phyloP scores from a whole-genome alignment of 1,284 basidiomycete species.

The Hypsizygus ulmarius region DNA sequence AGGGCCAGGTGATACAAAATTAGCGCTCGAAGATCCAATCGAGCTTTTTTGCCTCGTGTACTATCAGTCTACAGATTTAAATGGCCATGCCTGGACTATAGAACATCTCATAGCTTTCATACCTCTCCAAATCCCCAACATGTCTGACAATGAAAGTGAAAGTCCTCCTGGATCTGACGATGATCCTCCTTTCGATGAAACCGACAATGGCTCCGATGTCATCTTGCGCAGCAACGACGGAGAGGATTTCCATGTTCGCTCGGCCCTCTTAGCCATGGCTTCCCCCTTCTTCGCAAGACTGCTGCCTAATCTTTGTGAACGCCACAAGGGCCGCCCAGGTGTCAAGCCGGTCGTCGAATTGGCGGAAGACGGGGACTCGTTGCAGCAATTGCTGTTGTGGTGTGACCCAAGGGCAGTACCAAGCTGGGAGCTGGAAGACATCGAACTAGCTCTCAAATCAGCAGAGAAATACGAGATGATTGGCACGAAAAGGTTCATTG shows the following conservation, averaged over 20 bases:
- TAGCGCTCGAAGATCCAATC: no score
- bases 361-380: not conserved
- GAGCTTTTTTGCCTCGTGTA: no score
- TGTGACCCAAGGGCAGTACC: conserved; percentile 21
- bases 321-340: not conserved
- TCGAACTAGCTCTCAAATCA: conserved; percentile 16
- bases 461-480: conserved; percentile 25
- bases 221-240: conserved; percentile 1
- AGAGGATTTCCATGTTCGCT: not conserved
- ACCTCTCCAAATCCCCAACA: no score
- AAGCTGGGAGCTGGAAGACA: conserved; percentile 13
- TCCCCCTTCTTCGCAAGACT: not conserved
- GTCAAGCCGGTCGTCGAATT: not conserved
- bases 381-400: conserved; percentile 10
- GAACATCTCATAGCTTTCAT: no score
- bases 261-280: not conserved
- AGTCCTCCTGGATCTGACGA: no score
- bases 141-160: no score
- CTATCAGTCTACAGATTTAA: no score
- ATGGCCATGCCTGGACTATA: no score
- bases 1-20: no score
- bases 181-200: not conserved
- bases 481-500: conserved; percentile 14
- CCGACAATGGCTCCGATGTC: not conserved
- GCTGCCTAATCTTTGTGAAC: not conserved